A percentile compares a stretch with the other conserved stretches of the same genome.
These are phyloP conservation scores for Acacia crassicarpa DNA, from an alignment of 306 rosid genomes.

Conservation along the genomic window DNA sequence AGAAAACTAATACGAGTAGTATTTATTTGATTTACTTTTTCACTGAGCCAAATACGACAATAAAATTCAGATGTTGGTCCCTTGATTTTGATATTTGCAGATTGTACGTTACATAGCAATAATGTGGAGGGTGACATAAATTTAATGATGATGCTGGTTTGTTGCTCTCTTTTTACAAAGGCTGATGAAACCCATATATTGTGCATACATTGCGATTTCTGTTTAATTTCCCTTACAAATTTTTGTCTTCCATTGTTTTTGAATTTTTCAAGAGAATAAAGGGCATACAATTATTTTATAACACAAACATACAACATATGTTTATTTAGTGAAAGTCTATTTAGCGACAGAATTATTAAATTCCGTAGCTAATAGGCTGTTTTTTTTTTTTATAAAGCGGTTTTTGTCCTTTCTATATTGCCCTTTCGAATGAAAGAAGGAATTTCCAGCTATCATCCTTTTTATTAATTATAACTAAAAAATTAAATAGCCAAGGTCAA, in stretches of 20 bases:
- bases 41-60: not conserved
- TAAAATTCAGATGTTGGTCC: not conserved
- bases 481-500: not conserved
- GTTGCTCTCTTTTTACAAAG: not conserved
- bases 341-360: too few species aligned
- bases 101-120: not conserved
- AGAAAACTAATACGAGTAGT: not conserved
- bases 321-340: too few species aligned
- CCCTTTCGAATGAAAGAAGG: not conserved
- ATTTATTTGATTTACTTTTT: not conserved
- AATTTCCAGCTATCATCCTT: not conserved
- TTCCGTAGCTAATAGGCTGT: too few species aligned
- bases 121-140: not conserved
- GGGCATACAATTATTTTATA: too few species aligned
- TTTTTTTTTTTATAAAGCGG: not conserved
- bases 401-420: not conserved
- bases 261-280: too few species aligned
- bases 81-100: not conserved
- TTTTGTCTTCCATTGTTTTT: too few species aligned
- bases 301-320: too few species aligned
- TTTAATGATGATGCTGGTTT: not conserved
- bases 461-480: too few species aligned
- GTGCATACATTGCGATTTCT: too few species aligned
- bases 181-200: too few species aligned
- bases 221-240: too few species aligned